Evolutionary conservation across 768 basidiomycete species (phyloP).

Genomic region (Xerocomus spinulosus): DNA sequence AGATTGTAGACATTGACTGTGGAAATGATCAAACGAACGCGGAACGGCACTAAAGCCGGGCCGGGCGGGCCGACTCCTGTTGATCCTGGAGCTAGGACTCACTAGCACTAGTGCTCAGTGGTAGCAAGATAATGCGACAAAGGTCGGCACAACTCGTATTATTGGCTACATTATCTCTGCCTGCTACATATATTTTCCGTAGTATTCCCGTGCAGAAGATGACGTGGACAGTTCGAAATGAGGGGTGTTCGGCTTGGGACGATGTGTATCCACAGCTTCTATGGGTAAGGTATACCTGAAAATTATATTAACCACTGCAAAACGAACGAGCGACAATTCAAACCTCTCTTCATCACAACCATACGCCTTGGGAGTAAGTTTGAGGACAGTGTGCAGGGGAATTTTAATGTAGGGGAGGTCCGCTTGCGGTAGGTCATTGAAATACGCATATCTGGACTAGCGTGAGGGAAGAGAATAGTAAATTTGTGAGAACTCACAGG

Average conservation of each 20-base stretch:
- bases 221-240: constrained; percentile 18
- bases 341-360: constrained; percentile 97
- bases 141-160: neutral
- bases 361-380: constrained; percentile 96
- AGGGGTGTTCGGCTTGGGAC: constrained; percentile 45
- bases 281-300: constrained; percentile 84
- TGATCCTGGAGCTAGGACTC: no score
- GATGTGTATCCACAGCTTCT: constrained; percentile 90
- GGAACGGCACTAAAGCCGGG: no score
- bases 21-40: no score
- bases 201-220: constrained; percentile 36
- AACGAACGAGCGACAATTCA: constrained; percentile 3
- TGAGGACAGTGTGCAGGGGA: constrained; percentile 95
- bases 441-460: constrained; percentile 83
- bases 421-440: constrained; percentile 85
- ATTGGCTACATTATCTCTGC: neutral
- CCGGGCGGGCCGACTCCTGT: constrained; percentile 7
- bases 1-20: constrained; percentile 37
- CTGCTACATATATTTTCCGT: constrained; percentile 19
- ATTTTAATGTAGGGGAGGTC: constrained; percentile 98
- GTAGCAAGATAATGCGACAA: no score
- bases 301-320: neutral
- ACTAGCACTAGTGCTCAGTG: no score
- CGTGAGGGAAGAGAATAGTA: neutral
- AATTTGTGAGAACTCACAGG: constrained; percentile 42